Evolutionary conservation across 352 stramenopile genomes (phyloP).

Genomic region (Phytophthora vignae): DNA sequence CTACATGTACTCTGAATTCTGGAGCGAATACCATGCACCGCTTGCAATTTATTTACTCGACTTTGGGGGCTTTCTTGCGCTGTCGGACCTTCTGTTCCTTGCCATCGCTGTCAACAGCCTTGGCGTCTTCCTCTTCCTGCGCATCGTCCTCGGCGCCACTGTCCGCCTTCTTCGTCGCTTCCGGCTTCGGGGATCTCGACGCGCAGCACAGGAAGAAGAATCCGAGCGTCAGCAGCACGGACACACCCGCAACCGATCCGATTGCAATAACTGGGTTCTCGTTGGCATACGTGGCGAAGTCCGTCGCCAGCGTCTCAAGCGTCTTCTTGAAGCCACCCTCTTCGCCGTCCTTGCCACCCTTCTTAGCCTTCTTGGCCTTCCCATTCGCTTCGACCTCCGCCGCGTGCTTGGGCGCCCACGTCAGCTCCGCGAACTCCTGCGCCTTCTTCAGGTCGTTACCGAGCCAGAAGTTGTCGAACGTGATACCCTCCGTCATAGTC

Average conservation of each 20-base stretch:
- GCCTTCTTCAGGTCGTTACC: constrained; percentile 85
- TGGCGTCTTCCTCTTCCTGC: constrained; percentile 46
- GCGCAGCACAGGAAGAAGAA: constrained; percentile 73
- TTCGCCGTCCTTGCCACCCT: constrained; percentile 46
- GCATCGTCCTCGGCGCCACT: constrained; percentile 40
- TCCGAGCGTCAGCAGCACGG: constrained; percentile 50
- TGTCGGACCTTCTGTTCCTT: constrained; percentile 70
- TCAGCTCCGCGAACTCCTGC: constrained; percentile 78
- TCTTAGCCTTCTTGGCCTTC: constrained; percentile 57
- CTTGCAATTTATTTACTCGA: constrained; percentile 40
- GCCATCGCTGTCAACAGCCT: constrained; percentile 46
- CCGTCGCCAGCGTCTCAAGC: constrained; percentile 43
- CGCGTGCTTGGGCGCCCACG: constrained; percentile 80
- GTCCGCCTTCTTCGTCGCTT: constrained; percentile 42
- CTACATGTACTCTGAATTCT: no score
- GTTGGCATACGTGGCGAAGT: constrained; percentile 62
- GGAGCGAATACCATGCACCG: neutral
- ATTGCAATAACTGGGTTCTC: constrained; percentile 68
- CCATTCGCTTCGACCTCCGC: constrained; percentile 65
- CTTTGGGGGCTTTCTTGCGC: constrained; percentile 82
- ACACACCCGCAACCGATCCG: constrained; percentile 50
- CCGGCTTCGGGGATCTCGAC: constrained; percentile 32
- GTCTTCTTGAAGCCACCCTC: constrained; percentile 59
- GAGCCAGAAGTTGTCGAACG: constrained; percentile 95
- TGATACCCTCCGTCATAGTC: constrained; percentile 91